These are phyloP conservation scores for Trypanosoma vivax DNA, from an alignment of 208 protist genomes.

Conservation along the genomic window DNA sequence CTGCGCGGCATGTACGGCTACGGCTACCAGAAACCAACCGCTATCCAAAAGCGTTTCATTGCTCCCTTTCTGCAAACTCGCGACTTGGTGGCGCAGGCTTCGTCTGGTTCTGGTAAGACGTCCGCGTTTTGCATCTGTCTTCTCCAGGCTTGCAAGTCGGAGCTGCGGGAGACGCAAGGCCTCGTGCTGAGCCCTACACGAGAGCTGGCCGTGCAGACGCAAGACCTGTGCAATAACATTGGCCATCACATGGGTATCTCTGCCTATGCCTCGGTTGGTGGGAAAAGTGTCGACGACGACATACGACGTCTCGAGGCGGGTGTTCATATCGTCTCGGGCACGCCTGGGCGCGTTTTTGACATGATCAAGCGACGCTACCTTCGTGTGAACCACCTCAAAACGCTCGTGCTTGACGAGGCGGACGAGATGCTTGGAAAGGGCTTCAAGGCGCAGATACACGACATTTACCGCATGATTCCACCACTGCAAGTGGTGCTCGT, in stretches of 20 bases:
- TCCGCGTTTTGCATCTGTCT: slow-evolving; percentile 94
- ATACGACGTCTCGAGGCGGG: slow-evolving; percentile 84
- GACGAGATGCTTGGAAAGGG: slow-evolving; percentile 99
- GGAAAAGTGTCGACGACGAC: slow-evolving; percentile 92
- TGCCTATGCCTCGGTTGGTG: slow-evolving; percentile 86
- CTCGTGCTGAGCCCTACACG: slow-evolving; percentile 97
- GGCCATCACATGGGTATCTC: slow-evolving; percentile 91
- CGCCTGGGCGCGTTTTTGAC: slow-evolving; percentile 96
- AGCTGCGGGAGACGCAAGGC: slow-evolving; percentile 85
- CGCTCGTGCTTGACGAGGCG: slow-evolving; percentile 98
- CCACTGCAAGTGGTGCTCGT: slow-evolving; percentile 89
- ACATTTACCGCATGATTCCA: slow-evolving; percentile 95
- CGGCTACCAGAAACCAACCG: slow-evolving; percentile 97
- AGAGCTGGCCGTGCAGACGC: slow-evolving; percentile 96
- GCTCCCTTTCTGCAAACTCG: slow-evolving; percentile 80
- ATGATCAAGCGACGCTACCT: slow-evolving; percentile 94
- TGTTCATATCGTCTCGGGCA: slow-evolving; percentile 96
- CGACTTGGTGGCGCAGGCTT: slow-evolving; percentile 97
- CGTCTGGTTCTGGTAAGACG: slow-evolving; percentile 98
- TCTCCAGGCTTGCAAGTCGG: slow-evolving; percentile 83
- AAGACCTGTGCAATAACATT: slow-evolving; percentile 91
- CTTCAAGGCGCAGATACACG: slow-evolving; percentile 98
- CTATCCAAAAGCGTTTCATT: slow-evolving; percentile 98
- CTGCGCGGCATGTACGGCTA: slow-evolving; percentile 96
- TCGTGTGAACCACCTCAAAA: slow-evolving; percentile 72